Evolutionary conservation across 345 rosid species (phyloP).

Genomic region (Brassica incana): DNA sequence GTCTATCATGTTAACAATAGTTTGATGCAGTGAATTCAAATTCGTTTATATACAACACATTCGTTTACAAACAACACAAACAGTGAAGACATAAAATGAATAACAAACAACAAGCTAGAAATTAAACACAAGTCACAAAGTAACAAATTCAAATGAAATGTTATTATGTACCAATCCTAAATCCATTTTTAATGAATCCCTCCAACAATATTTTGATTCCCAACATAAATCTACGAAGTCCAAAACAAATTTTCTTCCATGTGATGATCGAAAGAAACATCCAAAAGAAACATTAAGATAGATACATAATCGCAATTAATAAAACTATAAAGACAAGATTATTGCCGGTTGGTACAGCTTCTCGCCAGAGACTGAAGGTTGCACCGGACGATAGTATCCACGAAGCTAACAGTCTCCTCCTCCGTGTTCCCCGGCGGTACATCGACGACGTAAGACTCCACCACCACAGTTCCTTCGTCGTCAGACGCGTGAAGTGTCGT

Average conservation of each 20-base stretch:
- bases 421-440: slow-evolving; percentile 74
- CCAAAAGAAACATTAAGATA: not conserved
- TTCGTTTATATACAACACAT: not conserved
- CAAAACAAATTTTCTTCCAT: slow-evolving; percentile 7
- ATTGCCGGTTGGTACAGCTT: slow-evolving; percentile 30
- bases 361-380: slow-evolving; percentile 74
- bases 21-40: not conserved
- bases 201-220: slow-evolving; percentile 12
- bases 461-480: slow-evolving; percentile 60
- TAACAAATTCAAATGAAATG: slow-evolving; percentile 13
- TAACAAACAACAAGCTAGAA: not conserved
- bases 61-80: not conserved
- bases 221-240: slow-evolving; percentile 4
- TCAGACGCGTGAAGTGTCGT: slow-evolving; percentile 61
- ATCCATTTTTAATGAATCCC: slow-evolving; percentile 1
- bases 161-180: slow-evolving; percentile 7
- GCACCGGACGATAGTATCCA: slow-evolving; percentile 79
- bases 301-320: slow-evolving; percentile 25
- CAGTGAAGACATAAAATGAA: not conserved
- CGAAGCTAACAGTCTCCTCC: slow-evolving; percentile 74
- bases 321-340: not conserved
- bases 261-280: not conserved
- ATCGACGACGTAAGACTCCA: slow-evolving; percentile 84
- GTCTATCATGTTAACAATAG: not conserved
- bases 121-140: not conserved